Evolutionary conservation across 768 basidiomycete genomes (phyloP), one percentile per base, ranked within the genome.

Genomic region (Dentipellis sp.): DNA sequence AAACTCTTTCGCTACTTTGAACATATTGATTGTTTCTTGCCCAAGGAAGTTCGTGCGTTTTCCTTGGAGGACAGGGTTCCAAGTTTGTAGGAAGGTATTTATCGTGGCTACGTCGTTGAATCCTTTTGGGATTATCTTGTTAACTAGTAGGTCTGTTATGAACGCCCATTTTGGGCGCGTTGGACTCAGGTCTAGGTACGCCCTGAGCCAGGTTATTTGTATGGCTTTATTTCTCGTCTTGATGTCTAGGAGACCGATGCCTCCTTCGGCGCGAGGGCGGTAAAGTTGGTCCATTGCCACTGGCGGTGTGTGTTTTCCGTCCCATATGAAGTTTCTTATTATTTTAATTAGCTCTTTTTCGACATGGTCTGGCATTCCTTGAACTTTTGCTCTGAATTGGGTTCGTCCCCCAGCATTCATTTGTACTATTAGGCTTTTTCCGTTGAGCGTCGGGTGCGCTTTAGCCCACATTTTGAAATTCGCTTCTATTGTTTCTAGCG

Each of bases 341-440:
- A 51, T 22, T 29, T 50, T 52, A 4, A 22, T n/a, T 1, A 58
- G 21, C 0, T 10, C 11, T 0, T 47, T 55, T 46, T 60, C 59
- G 0, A 60, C 39, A 0, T 23, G 2, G 17, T 48, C 49, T 0
- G 66, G 67, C 68, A 69, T 69, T 2, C 68, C 65, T 49, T 67
- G 66, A 0, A 65, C 63, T 9, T 54, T 57, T 0, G 66, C 59
- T 1, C 65, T 53, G 56, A 63, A 69, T 56, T 69, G 69, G 4
- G 66, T 65, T 55, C 54, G 62, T 0, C 63, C 64, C 0, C 61
- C 66, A 2, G 65, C 56, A 0, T 60, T 35, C 59, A 65, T 63
- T 45, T 67, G 62, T 0, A 63, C 47, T 4, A 66, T 58, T n/a
- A 65, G 58, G 22, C 56, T 29, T n/a, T 50, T 40, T 0, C 64